Evolutionary conservation across 352 stramenopile genomes (phyloP).

Genomic region (Phytophthora uliginosa): DNA sequence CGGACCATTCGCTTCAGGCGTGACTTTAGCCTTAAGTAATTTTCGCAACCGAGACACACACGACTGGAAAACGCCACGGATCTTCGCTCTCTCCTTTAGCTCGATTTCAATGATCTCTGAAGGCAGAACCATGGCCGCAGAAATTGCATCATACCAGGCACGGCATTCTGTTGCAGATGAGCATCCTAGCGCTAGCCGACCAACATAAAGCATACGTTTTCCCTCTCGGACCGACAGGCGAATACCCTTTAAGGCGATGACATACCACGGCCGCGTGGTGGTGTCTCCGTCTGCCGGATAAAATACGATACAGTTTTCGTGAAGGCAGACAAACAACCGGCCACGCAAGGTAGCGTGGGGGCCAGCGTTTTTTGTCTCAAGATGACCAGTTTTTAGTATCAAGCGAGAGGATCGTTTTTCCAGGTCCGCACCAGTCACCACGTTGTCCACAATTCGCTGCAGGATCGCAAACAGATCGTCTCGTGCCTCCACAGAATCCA

Average conservation of each 20-base stretch:
- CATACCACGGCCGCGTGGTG: slow-evolving; percentile 81
- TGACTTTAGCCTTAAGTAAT: slow-evolving; percentile 83
- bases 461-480: slow-evolving; percentile 82
- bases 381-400: slow-evolving; percentile 76
- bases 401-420: slow-evolving; percentile 76
- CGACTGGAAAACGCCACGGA: slow-evolving; percentile 68
- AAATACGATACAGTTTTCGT: slow-evolving; percentile 85
- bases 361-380: slow-evolving; percentile 83
- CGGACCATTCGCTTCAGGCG: slow-evolving; percentile 72
- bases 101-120: slow-evolving; percentile 82
- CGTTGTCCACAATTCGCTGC: slow-evolving; percentile 76
- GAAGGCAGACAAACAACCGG: slow-evolving; percentile 78
- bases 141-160: slow-evolving; percentile 80
- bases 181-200: slow-evolving; percentile 69
- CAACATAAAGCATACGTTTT: slow-evolving; percentile 72
- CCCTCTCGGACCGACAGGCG: slow-evolving; percentile 74
- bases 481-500: slow-evolving; percentile 76
- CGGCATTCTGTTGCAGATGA: slow-evolving; percentile 63
- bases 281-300: slow-evolving; percentile 80
- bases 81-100: slow-evolving; percentile 79
- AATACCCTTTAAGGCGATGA: slow-evolving; percentile 72
- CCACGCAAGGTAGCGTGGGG: slow-evolving; percentile 82
- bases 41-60: slow-evolving; percentile 81
- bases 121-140: slow-evolving; percentile 68
- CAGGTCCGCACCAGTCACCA: slow-evolving; percentile 71